phyloP scores from a whole-genome alignment of 2,329 filamentous ascomycete species.

The Zymoseptoria brevis region DNA sequence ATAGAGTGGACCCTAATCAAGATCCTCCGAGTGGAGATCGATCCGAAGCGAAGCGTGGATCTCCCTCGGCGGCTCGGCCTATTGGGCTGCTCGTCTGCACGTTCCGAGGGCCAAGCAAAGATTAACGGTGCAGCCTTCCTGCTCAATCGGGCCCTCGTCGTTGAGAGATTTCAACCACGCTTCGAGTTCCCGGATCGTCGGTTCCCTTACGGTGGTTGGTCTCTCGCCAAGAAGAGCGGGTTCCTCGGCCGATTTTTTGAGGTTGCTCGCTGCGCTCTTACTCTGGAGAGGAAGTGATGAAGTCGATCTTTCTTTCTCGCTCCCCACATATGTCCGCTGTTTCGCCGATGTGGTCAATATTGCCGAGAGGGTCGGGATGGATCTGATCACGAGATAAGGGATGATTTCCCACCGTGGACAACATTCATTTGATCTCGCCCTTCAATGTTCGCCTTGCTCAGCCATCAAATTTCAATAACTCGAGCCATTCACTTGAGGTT shows the following conservation, averaged over 20 bases:
- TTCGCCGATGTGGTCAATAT: neutral
- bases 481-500: too few relatives aligned
- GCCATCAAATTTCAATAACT: too few relatives aligned
- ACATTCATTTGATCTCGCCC: too few relatives aligned
- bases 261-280: neutral
- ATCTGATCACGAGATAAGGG: neutral
- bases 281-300: neutral
- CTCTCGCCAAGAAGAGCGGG: neutral
- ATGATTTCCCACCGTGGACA: neutral
- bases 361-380: neutral
- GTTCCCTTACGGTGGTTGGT: neutral
- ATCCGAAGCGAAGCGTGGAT: neutral
- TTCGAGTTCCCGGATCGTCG: neutral
- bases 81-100: neutral
- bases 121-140: neutral
- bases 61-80: neutral
- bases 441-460: too few relatives aligned
- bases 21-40: neutral
- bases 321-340: neutral
- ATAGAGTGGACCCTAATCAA: neutral
- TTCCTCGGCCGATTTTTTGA: neutral
- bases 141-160: neutral
- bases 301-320: neutral
- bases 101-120: neutral
- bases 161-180: neutral